phyloP scores from a whole-genome alignment of 2,329 filamentous ascomycete genomes.

The Dendryphion nanum region DNA sequence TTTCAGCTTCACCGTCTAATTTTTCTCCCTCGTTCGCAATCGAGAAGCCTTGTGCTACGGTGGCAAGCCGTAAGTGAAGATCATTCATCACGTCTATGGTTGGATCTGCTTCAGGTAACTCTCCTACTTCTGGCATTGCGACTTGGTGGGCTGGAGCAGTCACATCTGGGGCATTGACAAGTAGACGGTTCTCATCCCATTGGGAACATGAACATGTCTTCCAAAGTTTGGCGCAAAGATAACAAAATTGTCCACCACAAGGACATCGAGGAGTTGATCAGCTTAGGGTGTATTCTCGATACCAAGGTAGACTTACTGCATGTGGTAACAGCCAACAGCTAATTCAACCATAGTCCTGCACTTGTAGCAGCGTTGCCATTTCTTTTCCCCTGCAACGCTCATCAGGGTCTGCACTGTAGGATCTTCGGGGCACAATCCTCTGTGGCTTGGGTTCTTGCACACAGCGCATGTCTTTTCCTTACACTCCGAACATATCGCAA shows the following conservation, averaged over 20 bases:
- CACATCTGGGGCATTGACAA: not conserved
- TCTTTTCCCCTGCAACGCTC: slow-evolving; percentile 7
- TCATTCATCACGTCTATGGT: slow-evolving; percentile 8
- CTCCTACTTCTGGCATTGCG: slow-evolving; percentile 15
- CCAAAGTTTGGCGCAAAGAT: slow-evolving; percentile 55
- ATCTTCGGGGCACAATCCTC: slow-evolving; percentile 12
- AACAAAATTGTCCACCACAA: slow-evolving; percentile 70
- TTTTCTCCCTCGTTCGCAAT: slow-evolving; percentile 8
- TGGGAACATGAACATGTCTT: slow-evolving; percentile 8
- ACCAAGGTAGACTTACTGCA: slow-evolving; percentile 12
- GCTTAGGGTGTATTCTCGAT: too few species aligned
- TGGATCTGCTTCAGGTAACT: slow-evolving; percentile 11
- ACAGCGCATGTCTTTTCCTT: slow-evolving; percentile 8
- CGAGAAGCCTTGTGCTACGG: slow-evolving; percentile 12
- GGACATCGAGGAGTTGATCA: slow-evolving; percentile 11
- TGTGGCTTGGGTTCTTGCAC: slow-evolving; percentile 11
- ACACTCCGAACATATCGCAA: slow-evolving; percentile 7
- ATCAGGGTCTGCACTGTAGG: slow-evolving; percentile 8
- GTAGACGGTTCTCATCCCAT: not conserved
- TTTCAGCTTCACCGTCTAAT: slow-evolving; percentile 4
- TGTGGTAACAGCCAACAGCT: slow-evolving; percentile 11
- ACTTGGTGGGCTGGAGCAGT: slow-evolving; percentile 3
- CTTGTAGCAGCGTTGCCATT: slow-evolving; percentile 9
- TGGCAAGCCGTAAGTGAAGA: slow-evolving; percentile 11
- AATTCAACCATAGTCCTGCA: slow-evolving; percentile 14